Base-by-base conservation (phyloP, 169 alveolate species). In the Cryptosporidium andersoni region DNA sequence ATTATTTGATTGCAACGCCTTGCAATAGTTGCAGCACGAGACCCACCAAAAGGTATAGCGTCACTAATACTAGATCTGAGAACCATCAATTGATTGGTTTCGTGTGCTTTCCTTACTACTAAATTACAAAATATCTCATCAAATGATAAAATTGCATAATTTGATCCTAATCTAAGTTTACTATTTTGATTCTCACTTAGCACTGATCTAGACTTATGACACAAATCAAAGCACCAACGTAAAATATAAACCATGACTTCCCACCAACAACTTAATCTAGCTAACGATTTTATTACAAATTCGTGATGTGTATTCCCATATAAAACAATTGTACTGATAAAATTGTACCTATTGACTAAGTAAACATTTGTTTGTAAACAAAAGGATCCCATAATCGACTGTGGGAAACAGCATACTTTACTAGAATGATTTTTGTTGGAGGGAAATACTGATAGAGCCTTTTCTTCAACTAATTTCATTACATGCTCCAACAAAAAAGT, bases 181-280 rank as follows among this genome's bases (percentile, higher is more conserved):
- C 49, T 47, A 34, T 42, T 74, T n/a, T 64, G 43, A 14, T 74
- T 60, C 2, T 45, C 53, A 0, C 8, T 56, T 58, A 39, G 12
- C 16, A 74, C 48, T 25, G 85, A 74, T 74, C 85, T 74, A 7
- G 85, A 58, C 37, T 58, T 74, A 16, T 14, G 37, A 14, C 85
- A 66, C 40, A 74, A 43, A 25, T 74, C 85, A 55, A 58, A 74
- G 9, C 85, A 43, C 85, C 85, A 74, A 36, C 85, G 40, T n/a
- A 74, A 36, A 5, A 74, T 74, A 60, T 74, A 74, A 52, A 74
- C 63, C 85, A 74, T 58, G 4, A 43, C 58, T 74, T 74, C 85
- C 85, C 85, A 74, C 85, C 85, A 74, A 43, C 55, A 16, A 39
- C 60, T 74, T n/a, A 74, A 74, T 60, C 60, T 74, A 25, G 60